These are phyloP conservation scores for Wickerhamomyces hampshirensis DNA, from an alignment of 805 yeast species.

Conservation along the genomic window DNA sequence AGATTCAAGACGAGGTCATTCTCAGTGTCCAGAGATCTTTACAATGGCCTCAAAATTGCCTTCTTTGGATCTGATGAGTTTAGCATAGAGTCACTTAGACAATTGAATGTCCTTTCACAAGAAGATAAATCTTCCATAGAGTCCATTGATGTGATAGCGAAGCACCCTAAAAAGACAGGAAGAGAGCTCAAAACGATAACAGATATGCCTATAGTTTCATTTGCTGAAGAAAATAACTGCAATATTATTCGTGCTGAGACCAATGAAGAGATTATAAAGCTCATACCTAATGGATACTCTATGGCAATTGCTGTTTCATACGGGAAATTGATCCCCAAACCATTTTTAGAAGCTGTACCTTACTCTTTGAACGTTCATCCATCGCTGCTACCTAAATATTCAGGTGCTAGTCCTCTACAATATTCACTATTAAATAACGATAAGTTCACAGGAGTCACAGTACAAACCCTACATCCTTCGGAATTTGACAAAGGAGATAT, in stretches of 20 bases:
- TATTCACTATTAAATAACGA: slow-evolving; percentile 66
- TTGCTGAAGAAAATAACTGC: slow-evolving; percentile 31
- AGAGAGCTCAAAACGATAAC: slow-evolving; percentile 40
- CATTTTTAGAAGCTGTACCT: slow-evolving; percentile 41
- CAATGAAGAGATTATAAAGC: slow-evolving; percentile 31
- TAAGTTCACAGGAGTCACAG: slow-evolving; percentile 68
- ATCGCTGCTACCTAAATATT: slow-evolving; percentile 71
- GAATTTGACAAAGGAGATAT: slow-evolving; percentile 79
- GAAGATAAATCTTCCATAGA: slow-evolving; percentile 19
- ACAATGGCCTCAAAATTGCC: slow-evolving; percentile 35
- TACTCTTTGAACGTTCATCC: slow-evolving; percentile 91
- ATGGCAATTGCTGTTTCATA: slow-evolving; percentile 89
- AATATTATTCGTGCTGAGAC: slow-evolving; percentile 49
- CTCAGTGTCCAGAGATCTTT: background rate
- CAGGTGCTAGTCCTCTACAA: slow-evolving; percentile 92
- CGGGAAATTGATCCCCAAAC: slow-evolving; percentile 72
- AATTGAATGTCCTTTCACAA: slow-evolving; percentile 26
- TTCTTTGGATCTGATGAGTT: slow-evolving; percentile 79
- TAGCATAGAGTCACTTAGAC: slow-evolving; percentile 49
- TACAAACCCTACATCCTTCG: slow-evolving; percentile 86
- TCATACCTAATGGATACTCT: slow-evolving; percentile 36
- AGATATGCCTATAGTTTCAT: slow-evolving; percentile 51
- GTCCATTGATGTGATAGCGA: slow-evolving; percentile 55
- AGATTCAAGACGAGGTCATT: slow-evolving; percentile 1
- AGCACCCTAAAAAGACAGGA: slow-evolving; percentile 62